Percentiles rank a stretch among this genome's conserved stretches.
phyloP scores from a whole-genome alignment of 345 rosid species.

The Raphanus sativus region DNA sequence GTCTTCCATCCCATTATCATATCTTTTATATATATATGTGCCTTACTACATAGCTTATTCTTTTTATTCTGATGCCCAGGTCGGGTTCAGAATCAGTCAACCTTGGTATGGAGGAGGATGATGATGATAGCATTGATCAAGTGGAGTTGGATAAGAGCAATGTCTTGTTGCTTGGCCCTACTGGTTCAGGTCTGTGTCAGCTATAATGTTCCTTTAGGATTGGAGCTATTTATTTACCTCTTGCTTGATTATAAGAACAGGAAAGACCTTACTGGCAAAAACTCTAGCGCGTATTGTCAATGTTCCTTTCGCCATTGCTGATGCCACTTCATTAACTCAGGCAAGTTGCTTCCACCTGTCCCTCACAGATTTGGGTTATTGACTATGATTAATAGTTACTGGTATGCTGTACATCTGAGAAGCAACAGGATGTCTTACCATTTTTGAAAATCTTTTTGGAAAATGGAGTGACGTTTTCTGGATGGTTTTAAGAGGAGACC shows the following conservation, averaged over 20 bases:
- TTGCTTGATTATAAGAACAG: constrained; percentile 66
- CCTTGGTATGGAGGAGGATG: constrained; percentile 45
- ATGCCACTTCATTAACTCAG: constrained; percentile 93
- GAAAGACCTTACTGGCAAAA: constrained; percentile 96
- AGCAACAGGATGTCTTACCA: not conserved
- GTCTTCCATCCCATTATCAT: constrained; percentile 30
- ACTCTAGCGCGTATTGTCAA: constrained; percentile 87
- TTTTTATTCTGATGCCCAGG: constrained; percentile 38
- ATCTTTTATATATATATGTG: no score
- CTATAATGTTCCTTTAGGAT: not conserved
- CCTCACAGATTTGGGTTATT: not conserved
- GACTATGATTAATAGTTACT: not conserved
- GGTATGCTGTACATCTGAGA: not conserved
- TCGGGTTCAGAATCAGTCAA: constrained; percentile 23
- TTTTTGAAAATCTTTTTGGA: not conserved
- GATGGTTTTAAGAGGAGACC: not conserved
- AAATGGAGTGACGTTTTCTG: not conserved
- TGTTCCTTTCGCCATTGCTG: constrained; percentile 88
- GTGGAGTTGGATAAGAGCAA: constrained; percentile 98
- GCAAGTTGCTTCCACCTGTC: constrained; percentile 50
- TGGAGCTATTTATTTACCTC: constrained; percentile 8
- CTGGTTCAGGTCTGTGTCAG: constrained; percentile 73
- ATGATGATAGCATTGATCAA: constrained; percentile 43
- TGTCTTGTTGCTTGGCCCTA: constrained; percentile 90
- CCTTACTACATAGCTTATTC: not conserved